A percentile compares a stretch with the other conserved stretches of the same genome.
Evolutionary conservation across 345 rosid species (phyloP).

Genomic region (Gossypioides kirkii): DNA sequence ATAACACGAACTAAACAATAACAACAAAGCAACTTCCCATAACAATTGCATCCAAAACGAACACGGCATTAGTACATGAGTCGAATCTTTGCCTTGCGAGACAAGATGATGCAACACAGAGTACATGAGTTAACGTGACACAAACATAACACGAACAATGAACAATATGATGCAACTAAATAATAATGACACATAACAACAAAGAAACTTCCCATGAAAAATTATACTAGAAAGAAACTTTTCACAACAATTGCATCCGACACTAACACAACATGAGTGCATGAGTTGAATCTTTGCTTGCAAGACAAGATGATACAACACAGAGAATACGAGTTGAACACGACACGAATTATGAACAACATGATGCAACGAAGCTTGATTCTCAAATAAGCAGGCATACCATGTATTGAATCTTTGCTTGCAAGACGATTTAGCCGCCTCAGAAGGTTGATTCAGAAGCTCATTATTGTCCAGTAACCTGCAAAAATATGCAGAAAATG

Average conservation of each 20-base stretch:
- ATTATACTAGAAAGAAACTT: background rate
- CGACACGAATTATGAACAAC: background rate
- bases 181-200: background rate
- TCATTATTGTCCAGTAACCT: conserved; percentile 60
- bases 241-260: background rate
- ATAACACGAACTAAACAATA: background rate
- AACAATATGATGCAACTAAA: background rate
- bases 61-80: no score
- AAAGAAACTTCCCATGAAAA: background rate
- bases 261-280: no score
- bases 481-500: conserved; percentile 16
- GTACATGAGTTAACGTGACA: no score
- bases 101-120: no score
- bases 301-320: no score
- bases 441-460: conserved; percentile 33
- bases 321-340: no score
- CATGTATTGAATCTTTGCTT: conserved; percentile 12
- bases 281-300: no score
- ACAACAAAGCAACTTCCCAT: background rate
- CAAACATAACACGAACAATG: background rate
- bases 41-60: background rate
- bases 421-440: conserved; percentile 26
- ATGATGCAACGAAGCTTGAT: background rate
- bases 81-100: no score
- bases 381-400: conserved; percentile 17